These are phyloP conservation scores for Clavispora phyllophila DNA, from an alignment of 805 yeast species.

Conservation along the genomic window DNA sequence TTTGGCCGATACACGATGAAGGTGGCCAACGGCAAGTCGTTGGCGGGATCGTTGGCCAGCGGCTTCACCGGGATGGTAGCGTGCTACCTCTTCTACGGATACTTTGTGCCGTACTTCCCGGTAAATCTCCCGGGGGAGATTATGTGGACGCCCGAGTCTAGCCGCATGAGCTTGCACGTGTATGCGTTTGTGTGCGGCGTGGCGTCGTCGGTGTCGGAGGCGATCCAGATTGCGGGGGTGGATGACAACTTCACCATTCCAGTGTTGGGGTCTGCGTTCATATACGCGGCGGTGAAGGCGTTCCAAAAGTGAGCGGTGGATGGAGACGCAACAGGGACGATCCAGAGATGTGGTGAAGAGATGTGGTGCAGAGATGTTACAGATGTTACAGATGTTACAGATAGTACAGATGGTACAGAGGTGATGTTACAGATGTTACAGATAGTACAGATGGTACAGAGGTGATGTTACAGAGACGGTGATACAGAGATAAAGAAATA, in stretches of 20 bases:
- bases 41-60: slow-evolving; percentile 91
- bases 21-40: slow-evolving; percentile 66
- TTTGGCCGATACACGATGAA: slow-evolving; percentile 83
- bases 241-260: slow-evolving; percentile 97
- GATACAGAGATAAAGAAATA: no score
- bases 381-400: no score
- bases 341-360: background rate
- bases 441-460: no score
- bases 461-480: no score
- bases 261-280: slow-evolving; percentile 66
- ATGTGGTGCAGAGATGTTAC: no score
- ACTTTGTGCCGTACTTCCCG: slow-evolving; percentile 58
- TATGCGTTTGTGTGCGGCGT: slow-evolving; percentile 66
- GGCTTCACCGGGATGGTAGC: slow-evolving; percentile 63
- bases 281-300: slow-evolving; percentile 43
- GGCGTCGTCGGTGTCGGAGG: slow-evolving; percentile 83
- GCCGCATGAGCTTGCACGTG: slow-evolving; percentile 47
- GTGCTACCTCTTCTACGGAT: slow-evolving; percentile 67
- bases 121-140: slow-evolving; percentile 55
- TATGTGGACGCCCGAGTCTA: slow-evolving; percentile 60
- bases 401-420: no score
- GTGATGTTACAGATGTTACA: no score
- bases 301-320: background rate
- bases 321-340: no score
- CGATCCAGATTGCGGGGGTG: slow-evolving; percentile 65